Conservation (phyloP, 1,139 yeast genomes). For the Nakaseomyces uthaithaninus region DNA sequence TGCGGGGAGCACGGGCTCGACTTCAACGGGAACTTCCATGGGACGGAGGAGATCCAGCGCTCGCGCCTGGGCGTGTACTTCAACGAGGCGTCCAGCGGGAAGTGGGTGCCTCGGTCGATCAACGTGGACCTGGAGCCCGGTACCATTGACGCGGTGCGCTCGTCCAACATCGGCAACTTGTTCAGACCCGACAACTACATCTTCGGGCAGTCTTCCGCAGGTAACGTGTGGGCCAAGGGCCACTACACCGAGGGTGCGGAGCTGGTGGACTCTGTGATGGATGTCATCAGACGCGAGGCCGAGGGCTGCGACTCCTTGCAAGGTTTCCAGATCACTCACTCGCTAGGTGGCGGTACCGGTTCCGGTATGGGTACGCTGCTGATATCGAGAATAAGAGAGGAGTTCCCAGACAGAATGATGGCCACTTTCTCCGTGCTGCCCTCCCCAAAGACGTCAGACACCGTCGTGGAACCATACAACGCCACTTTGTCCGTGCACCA, state of each 20-base stretch:
- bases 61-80: constrained; percentile 38
- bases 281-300: constrained; percentile 85
- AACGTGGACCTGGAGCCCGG: constrained; percentile 92
- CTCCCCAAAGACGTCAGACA: constrained; percentile 82
- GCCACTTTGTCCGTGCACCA: constrained; percentile 91
- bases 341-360: constrained; percentile 95
- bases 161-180: constrained; percentile 68
- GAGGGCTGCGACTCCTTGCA: constrained; percentile 88
- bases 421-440: constrained; percentile 91
- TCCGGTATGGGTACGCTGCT: constrained; percentile 90
- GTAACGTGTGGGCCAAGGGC: constrained; percentile 95
- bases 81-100: constrained; percentile 68
- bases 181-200: constrained; percentile 89
- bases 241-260: constrained; percentile 96
- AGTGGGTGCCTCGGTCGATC: constrained; percentile 89
- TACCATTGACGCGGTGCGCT: constrained; percentile 75
- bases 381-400: constrained; percentile 74
- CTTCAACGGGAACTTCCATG: constrained; percentile 68
- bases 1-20: constrained; percentile 96
- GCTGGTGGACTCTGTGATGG: constrained; percentile 80
- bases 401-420: constrained; percentile 91
- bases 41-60: constrained; percentile 57
- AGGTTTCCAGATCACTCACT: constrained; percentile 90
- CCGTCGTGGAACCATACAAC: constrained; percentile 90
- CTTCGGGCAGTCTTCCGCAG: constrained; percentile 86